Conservation (phyloP, 2,329 filamentous ascomycete species). For the Colletotrichum phormii region DNA sequence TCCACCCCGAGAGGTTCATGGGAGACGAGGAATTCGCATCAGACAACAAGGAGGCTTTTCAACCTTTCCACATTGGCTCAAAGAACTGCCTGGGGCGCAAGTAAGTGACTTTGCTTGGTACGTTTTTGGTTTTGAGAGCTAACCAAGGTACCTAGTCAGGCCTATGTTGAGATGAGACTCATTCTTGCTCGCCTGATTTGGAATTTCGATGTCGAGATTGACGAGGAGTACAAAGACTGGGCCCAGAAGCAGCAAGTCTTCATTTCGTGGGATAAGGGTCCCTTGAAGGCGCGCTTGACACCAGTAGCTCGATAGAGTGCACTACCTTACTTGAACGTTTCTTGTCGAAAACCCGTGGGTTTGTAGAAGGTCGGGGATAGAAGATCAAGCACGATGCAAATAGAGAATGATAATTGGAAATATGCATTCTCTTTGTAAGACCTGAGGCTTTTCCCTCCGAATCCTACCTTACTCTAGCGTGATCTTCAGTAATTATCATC, state of each 20-base stretch:
- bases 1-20: slow-evolving; percentile 20
- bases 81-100: background rate
- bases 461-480: background rate
- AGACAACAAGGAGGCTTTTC: slow-evolving; percentile 54
- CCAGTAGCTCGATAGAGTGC: background rate
- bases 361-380: background rate
- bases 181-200: slow-evolving; percentile 59
- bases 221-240: slow-evolving; percentile 52
- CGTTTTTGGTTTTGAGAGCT: background rate
- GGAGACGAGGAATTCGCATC: slow-evolving; percentile 5
- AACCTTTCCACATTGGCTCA: slow-evolving; percentile 52
- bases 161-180: slow-evolving; percentile 62
- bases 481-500: background rate
- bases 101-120: background rate
- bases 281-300: slow-evolving; percentile 3
- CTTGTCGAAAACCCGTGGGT: background rate
- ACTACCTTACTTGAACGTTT: background rate
- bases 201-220: slow-evolving; percentile 59
- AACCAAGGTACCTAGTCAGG: slow-evolving; percentile 49
- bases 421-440: background rate
- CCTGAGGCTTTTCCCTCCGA: background rate
- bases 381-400: background rate
- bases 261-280: slow-evolving; percentile 47
- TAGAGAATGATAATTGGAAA: background rate
- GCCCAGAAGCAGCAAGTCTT: slow-evolving; percentile 49